phyloP scores from a whole-genome alignment of 2,329 filamentous ascomycete species.

The Madurella mycetomatis region DNA sequence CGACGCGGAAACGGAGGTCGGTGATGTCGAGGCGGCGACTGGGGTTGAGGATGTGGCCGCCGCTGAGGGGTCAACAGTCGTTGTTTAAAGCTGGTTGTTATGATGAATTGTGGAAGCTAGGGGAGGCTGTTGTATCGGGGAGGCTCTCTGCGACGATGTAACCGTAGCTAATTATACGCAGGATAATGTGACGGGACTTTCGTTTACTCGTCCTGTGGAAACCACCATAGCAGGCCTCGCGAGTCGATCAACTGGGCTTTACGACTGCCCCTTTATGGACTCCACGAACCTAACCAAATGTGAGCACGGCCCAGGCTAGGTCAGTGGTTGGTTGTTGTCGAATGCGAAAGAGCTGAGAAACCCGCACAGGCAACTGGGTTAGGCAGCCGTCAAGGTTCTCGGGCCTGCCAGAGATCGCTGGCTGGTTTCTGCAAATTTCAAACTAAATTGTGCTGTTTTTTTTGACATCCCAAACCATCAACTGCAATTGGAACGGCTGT shows the following conservation, averaged over 20 bases:
- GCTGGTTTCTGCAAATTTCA: background rate
- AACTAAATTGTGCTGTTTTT: background rate
- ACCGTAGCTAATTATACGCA: background rate
- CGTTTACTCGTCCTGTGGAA: no score
- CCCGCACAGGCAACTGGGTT: no score
- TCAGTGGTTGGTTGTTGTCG: no score
- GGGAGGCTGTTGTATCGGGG: background rate
- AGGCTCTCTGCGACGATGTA: background rate
- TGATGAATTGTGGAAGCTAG: background rate
- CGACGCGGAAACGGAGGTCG: conserved; percentile 15
- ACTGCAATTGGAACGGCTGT: background rate
- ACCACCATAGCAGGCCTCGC: no score
- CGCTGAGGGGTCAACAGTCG: background rate
- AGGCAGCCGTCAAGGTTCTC: conserved; percentile 5
- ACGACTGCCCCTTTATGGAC: no score
- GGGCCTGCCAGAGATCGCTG: background rate
- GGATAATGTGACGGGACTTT: no score
- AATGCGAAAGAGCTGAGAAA: no score
- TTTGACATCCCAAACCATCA: background rate
- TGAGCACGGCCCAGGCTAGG: no score
- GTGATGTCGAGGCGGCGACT: background rate
- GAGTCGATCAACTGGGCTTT: no score
- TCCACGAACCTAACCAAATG: no score
- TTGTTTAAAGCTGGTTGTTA: background rate
- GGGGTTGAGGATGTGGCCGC: background rate